Evolutionary conservation across 2,329 filamentous ascomycete genomes (phyloP).

Genomic region (Aspergillus transmontanensis): DNA sequence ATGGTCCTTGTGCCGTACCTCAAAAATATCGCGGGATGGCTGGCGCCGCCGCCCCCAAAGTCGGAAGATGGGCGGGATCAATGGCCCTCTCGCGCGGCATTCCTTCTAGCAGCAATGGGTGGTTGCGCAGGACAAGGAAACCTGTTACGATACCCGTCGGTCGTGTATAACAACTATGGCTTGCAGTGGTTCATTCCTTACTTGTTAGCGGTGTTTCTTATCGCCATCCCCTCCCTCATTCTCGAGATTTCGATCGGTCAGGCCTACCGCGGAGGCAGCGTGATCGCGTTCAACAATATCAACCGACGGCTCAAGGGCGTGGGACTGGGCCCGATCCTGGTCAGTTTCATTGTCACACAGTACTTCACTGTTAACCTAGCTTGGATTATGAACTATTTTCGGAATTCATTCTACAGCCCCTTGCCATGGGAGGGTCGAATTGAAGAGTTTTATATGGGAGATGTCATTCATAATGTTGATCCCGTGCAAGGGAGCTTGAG

Average conservation of each 20-base stretch:
- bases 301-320: conserved; percentile 57
- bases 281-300: conserved; percentile 59
- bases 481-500: conserved; percentile 45
- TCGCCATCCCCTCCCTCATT: conserved; percentile 59
- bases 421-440: conserved; percentile 57
- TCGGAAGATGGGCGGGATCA: conserved; percentile 52
- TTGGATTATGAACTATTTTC: conserved; percentile 63
- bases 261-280: conserved; percentile 58
- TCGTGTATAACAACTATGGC: conserved; percentile 63
- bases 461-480: conserved; percentile 53
- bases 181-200: conserved; percentile 65
- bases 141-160: conserved; percentile 59
- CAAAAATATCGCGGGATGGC: conserved; percentile 28
- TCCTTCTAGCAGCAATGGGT: conserved; percentile 61
- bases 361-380: conserved; percentile 61
- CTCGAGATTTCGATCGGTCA: conserved; percentile 57
- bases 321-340: conserved; percentile 55
- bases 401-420: conserved; percentile 57
- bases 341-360: conserved; percentile 58
- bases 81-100: conserved; percentile 59
- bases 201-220: conserved; percentile 56
- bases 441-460: conserved; percentile 55
- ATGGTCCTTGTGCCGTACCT: conserved; percentile 18
- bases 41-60: conserved; percentile 37
- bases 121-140: conserved; percentile 62